Conservation (phyloP, 1,284 basidiomycete species). For the Cerioporus squamosus region DNA sequence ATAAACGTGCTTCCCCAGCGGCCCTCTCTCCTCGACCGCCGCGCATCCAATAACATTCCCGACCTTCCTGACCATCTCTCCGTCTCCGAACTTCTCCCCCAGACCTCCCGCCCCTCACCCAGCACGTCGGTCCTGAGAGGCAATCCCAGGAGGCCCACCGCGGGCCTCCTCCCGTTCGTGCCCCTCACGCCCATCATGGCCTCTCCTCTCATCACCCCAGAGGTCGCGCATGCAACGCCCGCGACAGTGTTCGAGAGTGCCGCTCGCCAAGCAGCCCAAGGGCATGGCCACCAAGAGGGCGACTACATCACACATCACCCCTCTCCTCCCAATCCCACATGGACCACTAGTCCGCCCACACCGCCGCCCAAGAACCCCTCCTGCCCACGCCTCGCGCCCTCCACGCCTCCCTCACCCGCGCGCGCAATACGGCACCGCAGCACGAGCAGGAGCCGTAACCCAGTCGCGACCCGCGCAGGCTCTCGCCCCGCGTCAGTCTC, state of each 20-base stretch:
- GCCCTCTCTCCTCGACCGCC: slow-evolving; percentile 26
- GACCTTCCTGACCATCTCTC: slow-evolving; percentile 14
- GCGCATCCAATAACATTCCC: slow-evolving; percentile 17
- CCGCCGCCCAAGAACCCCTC: slow-evolving; percentile 49
- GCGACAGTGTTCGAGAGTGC: slow-evolving; percentile 13
- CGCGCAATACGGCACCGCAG: slow-evolving; percentile 38
- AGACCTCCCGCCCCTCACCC: slow-evolving; percentile 15
- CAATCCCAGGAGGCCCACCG: slow-evolving; percentile 12
- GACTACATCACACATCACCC: slow-evolving; percentile 19
- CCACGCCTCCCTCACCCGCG: slow-evolving; percentile 51
- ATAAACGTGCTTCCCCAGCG: slow-evolving; percentile 20
- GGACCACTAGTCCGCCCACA: slow-evolving; percentile 61
- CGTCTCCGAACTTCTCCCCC: slow-evolving; percentile 10
- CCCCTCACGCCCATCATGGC: slow-evolving; percentile 62
- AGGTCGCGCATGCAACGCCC: slow-evolving; percentile 21
- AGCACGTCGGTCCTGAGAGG: slow-evolving; percentile 17
- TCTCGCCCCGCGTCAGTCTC: slow-evolving; percentile 27
- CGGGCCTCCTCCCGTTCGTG: slow-evolving; percentile 42
- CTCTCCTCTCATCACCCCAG: slow-evolving; percentile 60
- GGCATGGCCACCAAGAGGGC: slow-evolving; percentile 1
- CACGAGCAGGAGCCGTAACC: slow-evolving; percentile 19
- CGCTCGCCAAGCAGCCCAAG: slow-evolving; percentile 1
- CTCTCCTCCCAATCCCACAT: slow-evolving; percentile 41
- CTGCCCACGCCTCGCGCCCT: slow-evolving; percentile 49
- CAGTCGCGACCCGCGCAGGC: slow-evolving; percentile 12